A percentile compares a stretch with the other conserved stretches of the same genome.
These are phyloP conservation scores for Colletotrichum chlorophyti DNA, from an alignment of 2,329 filamentous ascomycete genomes.

Conservation along the genomic window DNA sequence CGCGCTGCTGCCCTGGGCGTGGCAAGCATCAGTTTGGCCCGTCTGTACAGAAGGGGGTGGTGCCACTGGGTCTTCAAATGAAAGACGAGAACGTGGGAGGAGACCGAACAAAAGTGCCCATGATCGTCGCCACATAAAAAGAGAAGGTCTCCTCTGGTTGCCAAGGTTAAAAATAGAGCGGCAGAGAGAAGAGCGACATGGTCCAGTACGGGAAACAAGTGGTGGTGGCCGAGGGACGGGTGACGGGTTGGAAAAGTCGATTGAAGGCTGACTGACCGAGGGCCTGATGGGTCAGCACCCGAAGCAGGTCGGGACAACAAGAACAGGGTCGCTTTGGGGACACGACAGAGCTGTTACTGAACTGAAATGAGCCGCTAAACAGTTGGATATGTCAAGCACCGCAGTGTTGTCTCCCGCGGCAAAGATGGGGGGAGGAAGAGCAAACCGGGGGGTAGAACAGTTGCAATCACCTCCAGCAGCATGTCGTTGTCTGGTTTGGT, in stretches of 20 bases:
- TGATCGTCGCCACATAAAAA: slow-evolving; percentile 41
- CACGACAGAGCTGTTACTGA: slow-evolving; percentile 2
- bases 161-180: slow-evolving; percentile 30
- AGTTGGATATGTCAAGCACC: too few relatives aligned
- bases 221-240: too few relatives aligned
- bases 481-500: slow-evolving; percentile 19
- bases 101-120: slow-evolving; percentile 43
- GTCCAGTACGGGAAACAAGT: slow-evolving; percentile 24
- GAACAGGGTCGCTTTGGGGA: slow-evolving; percentile 11
- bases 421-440: slow-evolving; percentile 22
- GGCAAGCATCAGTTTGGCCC: slow-evolving; percentile 35
- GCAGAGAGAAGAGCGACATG: slow-evolving; percentile 30
- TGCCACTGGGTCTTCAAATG: slow-evolving; percentile 37
- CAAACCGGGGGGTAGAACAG: too few relatives aligned
- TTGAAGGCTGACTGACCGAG: slow-evolving; percentile 28
- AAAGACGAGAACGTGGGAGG: slow-evolving; percentile 40
- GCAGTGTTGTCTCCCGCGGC: slow-evolving; percentile 7
- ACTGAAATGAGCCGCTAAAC: slow-evolving; percentile 8
- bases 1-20: slow-evolving; percentile 36
- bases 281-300: not conserved
- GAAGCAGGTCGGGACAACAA: slow-evolving; percentile 14
- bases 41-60: slow-evolving; percentile 13
- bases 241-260: slow-evolving; percentile 21
- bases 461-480: not conserved
- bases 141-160: slow-evolving; percentile 25